Percentiles rank a stretch among this genome's conserved stretches.
Conservation (phyloP, 176 grass and related monocot genomes). For the Phragmites australis region DNA sequence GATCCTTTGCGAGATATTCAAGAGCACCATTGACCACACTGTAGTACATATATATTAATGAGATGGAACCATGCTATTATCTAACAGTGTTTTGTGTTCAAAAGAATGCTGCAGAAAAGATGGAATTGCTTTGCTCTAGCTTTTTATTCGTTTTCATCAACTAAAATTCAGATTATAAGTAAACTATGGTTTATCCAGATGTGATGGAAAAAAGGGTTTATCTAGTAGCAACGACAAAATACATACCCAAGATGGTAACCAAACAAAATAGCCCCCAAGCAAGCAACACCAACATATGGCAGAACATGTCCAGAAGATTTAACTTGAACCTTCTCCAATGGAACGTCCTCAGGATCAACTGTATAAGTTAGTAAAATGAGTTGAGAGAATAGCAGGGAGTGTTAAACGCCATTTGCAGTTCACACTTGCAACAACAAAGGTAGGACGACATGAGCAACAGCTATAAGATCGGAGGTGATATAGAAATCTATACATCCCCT, state of each 20-base stretch:
- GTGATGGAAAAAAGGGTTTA: background rate
- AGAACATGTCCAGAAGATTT: conserved; percentile 89
- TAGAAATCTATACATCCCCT: background rate
- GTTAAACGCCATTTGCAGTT: background rate
- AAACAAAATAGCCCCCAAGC: conserved; percentile 94
- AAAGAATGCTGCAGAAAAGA: background rate
- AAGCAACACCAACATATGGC: conserved; percentile 93
- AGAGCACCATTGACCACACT: conserved; percentile 97
- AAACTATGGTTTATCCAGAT: background rate
- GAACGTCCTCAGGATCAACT: conserved; percentile 75
- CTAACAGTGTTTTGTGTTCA: background rate
- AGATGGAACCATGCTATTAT: background rate
- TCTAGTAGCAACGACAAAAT: background rate
- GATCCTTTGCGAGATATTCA: conserved; percentile 88
- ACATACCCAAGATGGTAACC: conserved; percentile 97
- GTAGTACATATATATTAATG: conserved; percentile 22
- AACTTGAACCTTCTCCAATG: conserved; percentile 56
- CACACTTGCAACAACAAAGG: background rate
- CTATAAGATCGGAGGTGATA: background rate
- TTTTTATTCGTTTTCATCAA: background rate
- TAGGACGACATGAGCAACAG: background rate
- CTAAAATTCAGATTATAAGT: background rate
- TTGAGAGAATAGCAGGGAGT: background rate
- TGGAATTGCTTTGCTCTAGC: background rate
- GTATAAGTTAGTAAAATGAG: conserved; percentile 23